phyloP scores from a whole-genome alignment of 306 rosid species.

The Psophocarpus tetragonolobus region DNA sequence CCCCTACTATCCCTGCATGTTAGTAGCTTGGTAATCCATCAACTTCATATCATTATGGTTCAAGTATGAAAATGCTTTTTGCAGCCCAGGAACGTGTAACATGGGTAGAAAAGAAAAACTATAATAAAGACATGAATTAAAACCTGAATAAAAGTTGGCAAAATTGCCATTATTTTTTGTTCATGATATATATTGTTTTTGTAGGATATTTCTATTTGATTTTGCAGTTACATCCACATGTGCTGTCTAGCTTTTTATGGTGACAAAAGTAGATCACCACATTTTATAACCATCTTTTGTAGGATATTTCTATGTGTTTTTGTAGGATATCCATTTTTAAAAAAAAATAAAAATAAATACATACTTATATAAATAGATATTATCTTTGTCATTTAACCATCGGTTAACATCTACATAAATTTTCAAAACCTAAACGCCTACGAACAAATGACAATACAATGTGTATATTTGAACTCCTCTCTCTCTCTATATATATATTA shows the following conservation, averaged over 20 bases:
- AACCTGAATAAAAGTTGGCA: not conserved
- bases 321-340: too few relatives aligned
- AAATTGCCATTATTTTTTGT: not conserved
- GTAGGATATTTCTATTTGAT: not conserved
- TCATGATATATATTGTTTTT: not conserved
- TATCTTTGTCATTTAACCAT: too few relatives aligned
- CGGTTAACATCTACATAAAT: too few relatives aligned
- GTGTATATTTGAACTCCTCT: too few relatives aligned
- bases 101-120: not conserved
- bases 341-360: too few relatives aligned
- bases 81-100: not conserved
- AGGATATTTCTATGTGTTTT: too few relatives aligned
- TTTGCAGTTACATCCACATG: not conserved
- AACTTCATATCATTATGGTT: conserved; percentile 10
- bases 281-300: not conserved
- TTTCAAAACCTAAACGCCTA: too few relatives aligned
- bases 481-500: too few relatives aligned
- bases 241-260: not conserved
- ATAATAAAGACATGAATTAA: not conserved
- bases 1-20: conserved; percentile 1
- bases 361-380: too few relatives aligned
- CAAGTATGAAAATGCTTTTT: conserved; percentile 15
- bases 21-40: conserved; percentile 30
- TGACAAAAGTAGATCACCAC: not conserved
- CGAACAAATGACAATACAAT: too few relatives aligned